Base-by-base conservation (phyloP, 2,329 filamentous ascomycete genomes). In the Furcasterigmium furcatum region DNA sequence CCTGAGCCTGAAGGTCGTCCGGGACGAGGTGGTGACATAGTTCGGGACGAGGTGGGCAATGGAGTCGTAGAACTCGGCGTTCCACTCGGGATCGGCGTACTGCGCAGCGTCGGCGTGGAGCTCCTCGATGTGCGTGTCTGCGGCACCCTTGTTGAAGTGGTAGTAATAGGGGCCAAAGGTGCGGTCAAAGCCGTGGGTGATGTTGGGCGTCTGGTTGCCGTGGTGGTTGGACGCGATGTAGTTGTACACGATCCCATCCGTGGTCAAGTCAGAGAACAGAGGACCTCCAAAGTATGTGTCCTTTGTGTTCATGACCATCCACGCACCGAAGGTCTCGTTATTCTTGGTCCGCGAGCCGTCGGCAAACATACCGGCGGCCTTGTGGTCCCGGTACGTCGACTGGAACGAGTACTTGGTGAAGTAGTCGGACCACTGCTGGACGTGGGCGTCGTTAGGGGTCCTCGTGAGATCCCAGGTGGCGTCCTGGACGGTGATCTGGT, bases 321-420 rank as follows among this genome's bases (percentile, higher is more conserved):
- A 83, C 3, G 76, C 74, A 3, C 79, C 78, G 50, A 72, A 82
- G 0, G 73, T 73, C 1, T 66, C 68, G 16, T 71, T 71, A 48
- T 74, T 71, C n/a, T 63, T 53, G 25, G 70, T 78, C n/a, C 63
- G 52, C 30, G 51, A 54, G 36, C 56, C 55, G 39, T 64, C 61
- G 41, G 51, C 58, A 40, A 53, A 63, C 62, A 71, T 63, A 4
- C 78, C 78, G 53, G 82, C 77, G 5, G 73, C 77, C 40, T 68
- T 68, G 46, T 80, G 76, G 45, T 79, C 68, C 43, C 76, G 66
- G 74, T 76, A 82, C 4, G 67, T 68, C 50, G 76, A 74, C 7
- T 69, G 67, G 51, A 83, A 83, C 0, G 74, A 82, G 55, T 83
- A 83, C 56, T 84, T 84, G 21, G 79, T 83, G 56, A 82, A 83